These are phyloP conservation scores for Orbilia quercus DNA, from an alignment of 2,329 filamentous ascomycete genomes.

Conservation along the genomic window DNA sequence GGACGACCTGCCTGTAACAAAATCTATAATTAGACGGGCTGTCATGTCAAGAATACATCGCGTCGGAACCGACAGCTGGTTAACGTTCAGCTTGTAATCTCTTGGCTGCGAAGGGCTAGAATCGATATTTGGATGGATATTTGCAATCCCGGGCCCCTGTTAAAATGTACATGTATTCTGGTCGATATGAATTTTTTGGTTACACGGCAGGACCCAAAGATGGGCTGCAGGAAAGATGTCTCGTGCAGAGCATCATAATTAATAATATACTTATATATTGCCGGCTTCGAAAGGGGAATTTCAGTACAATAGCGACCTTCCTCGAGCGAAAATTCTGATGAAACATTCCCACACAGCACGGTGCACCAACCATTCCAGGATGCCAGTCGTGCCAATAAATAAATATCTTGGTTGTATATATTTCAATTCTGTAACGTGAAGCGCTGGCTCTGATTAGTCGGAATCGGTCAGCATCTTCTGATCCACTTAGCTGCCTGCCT, in stretches of 20 bases:
- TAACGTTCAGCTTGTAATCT: no score
- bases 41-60: not conserved
- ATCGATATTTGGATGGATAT: conserved; percentile 23
- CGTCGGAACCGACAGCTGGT: no score
- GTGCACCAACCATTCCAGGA: conserved; percentile 37
- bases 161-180: conserved; percentile 1
- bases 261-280: no score
- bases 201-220: not conserved
- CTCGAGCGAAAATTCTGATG: conserved; percentile 22
- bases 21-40: conserved; percentile 18
- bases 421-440: conserved; percentile 53
- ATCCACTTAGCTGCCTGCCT: conserved; percentile 29
- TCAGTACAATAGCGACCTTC: not conserved
- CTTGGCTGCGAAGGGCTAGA: conserved; percentile 8
- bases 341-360: conserved; percentile 48
- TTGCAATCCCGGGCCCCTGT: conserved; percentile 32
- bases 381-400: conserved; percentile 13
- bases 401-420: not conserved
- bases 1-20: conserved; percentile 6
- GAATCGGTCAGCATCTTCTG: conserved; percentile 15
- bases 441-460: conserved; percentile 41
- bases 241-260: no score
- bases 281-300: conserved; percentile 5
- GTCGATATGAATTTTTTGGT: not conserved
- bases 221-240: no score